Conservation (phyloP, 148 eudicot genomes). For the Camellia lanceoleosa region DNA sequence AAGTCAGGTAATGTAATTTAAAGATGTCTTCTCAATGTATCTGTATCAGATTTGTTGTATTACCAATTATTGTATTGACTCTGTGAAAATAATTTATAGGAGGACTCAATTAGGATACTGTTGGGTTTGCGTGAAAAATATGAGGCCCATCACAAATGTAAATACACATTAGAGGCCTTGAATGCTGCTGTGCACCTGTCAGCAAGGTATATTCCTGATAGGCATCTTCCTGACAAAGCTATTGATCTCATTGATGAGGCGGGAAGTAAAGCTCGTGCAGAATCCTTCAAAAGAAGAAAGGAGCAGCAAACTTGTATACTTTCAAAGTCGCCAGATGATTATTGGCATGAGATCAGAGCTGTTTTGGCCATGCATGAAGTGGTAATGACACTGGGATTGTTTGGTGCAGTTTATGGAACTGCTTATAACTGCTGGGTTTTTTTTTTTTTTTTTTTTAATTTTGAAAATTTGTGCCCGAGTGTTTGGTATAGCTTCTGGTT, state of each 20-base stretch:
- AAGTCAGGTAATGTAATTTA: slow-evolving; percentile 37
- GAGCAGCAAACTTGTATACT: slow-evolving; percentile 38
- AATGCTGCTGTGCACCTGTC: slow-evolving; percentile 56
- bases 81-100: slow-evolving; percentile 25
- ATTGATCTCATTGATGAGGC: slow-evolving; percentile 68
- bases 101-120: slow-evolving; percentile 48
- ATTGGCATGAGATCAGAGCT: slow-evolving; percentile 58
- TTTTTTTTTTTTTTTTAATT: no score
- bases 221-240: slow-evolving; percentile 65
- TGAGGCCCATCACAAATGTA: slow-evolving; percentile 54
- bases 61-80: neutral
- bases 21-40: neutral
- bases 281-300: slow-evolving; percentile 37
- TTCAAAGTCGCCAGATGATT: slow-evolving; percentile 47
- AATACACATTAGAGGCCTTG: slow-evolving; percentile 54
- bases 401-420: no score
- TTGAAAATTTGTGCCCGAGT: no score
- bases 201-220: slow-evolving; percentile 53
- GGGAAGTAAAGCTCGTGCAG: slow-evolving; percentile 56
- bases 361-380: slow-evolving; percentile 52
- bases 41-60: neutral
- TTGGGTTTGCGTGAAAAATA: slow-evolving; percentile 55
- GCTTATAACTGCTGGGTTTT: no score
- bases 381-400: slow-evolving; percentile 19
- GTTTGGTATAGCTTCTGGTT: no score